These are phyloP conservation scores for Pneumocystis carinii DNA, from an alignment of 1,139 yeast species.

Conservation along the genomic window DNA sequence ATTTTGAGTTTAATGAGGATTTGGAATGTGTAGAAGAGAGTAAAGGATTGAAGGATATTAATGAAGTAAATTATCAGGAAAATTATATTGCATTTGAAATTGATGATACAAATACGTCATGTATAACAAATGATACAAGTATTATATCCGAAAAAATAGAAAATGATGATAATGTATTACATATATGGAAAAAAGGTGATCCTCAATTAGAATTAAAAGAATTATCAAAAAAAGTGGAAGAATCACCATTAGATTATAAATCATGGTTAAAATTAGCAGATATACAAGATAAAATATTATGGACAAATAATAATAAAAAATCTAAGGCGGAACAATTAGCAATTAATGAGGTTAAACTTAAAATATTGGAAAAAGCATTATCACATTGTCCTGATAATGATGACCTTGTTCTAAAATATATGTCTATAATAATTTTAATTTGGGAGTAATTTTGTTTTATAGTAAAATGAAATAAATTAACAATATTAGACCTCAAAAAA, in stretches of 20 bases:
- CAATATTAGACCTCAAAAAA: background rate
- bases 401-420: background rate
- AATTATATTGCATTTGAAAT: background rate
- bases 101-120: background rate
- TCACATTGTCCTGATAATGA: background rate
- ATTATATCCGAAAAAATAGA: background rate
- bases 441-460: background rate
- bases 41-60: background rate
- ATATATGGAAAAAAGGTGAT: background rate
- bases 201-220: background rate
- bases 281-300: background rate
- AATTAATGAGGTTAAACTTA: background rate
- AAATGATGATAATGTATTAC: background rate
- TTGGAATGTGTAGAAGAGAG: background rate
- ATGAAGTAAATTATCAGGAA: background rate
- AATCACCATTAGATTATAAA: background rate
- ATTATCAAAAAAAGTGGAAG: background rate
- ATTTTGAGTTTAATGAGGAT: background rate
- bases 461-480: background rate
- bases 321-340: background rate
- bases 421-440: background rate
- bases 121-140: background rate
- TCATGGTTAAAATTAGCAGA: background rate
- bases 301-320: background rate
- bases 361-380: background rate